Conservation (phyloP, 2,329 filamentous ascomycete species). For the Hypoxylon sp. region DNA sequence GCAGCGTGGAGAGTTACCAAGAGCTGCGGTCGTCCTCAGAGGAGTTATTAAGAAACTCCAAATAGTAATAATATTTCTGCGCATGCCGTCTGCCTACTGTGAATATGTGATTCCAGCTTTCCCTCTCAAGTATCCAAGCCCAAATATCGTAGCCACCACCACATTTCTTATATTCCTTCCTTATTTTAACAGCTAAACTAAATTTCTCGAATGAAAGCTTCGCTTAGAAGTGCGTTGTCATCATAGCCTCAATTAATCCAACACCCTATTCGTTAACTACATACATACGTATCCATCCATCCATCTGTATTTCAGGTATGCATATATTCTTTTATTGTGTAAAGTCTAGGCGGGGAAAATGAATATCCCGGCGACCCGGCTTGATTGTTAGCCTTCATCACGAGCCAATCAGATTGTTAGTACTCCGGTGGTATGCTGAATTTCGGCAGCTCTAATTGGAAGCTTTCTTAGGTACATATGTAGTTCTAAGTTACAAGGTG, state of each 20-base stretch:
- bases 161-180: background rate
- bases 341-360: slow-evolving; percentile 22
- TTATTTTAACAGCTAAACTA: background rate
- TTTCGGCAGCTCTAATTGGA: slow-evolving; percentile 27
- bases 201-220: background rate
- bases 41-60: slow-evolving; percentile 16
- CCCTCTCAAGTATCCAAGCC: background rate
- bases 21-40: slow-evolving; percentile 62
- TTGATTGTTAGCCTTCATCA: background rate
- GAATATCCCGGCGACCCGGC: slow-evolving; percentile 34
- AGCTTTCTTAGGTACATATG: slow-evolving; percentile 6
- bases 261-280: background rate
- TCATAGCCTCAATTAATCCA: background rate
- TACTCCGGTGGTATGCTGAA: slow-evolving; percentile 3
- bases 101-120: background rate
- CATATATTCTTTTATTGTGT: background rate
- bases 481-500: slow-evolving; percentile 15
- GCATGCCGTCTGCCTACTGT: background rate
- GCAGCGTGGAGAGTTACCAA: slow-evolving; percentile 76
- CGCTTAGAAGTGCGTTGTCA: background rate
- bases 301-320: no score
- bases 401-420: slow-evolving; percentile 22
- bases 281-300: no score
- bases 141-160: background rate
- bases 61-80: slow-evolving; percentile 26